Evolutionary conservation across 148 eudicot species (phyloP).

Genomic region (Amaranthus cruentus): DNA sequence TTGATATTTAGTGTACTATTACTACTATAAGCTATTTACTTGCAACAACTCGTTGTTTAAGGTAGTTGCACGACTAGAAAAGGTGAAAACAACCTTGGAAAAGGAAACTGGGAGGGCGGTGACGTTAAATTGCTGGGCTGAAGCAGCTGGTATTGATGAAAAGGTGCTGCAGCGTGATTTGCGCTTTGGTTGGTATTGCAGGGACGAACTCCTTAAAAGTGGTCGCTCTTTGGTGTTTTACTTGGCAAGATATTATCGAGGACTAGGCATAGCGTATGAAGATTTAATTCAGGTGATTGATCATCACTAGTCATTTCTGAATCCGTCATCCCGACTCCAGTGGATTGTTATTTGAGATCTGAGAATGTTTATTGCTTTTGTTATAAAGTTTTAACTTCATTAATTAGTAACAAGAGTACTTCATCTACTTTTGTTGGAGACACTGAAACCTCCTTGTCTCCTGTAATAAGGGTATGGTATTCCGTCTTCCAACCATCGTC

Average conservation of each 20-base stretch:
- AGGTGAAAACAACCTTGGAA: slow-evolving; percentile 49
- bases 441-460: no score
- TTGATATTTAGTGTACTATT: background rate
- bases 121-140: slow-evolving; percentile 70
- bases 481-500: no score
- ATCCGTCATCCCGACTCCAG: no score
- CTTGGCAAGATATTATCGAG: slow-evolving; percentile 68
- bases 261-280: slow-evolving; percentile 62
- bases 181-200: slow-evolving; percentile 72
- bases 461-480: no score
- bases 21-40: background rate
- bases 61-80: slow-evolving; percentile 77
- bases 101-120: slow-evolving; percentile 54
- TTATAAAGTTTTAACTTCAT: background rate
- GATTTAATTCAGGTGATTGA: slow-evolving; percentile 68
- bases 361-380: background rate
- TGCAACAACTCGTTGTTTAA: slow-evolving; percentile 25
- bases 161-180: slow-evolving; percentile 49
- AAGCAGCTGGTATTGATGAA: slow-evolving; percentile 72
- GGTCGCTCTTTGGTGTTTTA: slow-evolving; percentile 65
- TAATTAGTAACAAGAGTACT: background rate
- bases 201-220: slow-evolving; percentile 71
- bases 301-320: background rate
- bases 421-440: no score
- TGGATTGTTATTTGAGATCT: background rate